A percentile compares a stretch with the other conserved stretches of the same genome.
These are phyloP conservation scores for Rhypophila decipiens DNA, from an alignment of 495 filamentous ascomycete genomes.

Conservation along the genomic window DNA sequence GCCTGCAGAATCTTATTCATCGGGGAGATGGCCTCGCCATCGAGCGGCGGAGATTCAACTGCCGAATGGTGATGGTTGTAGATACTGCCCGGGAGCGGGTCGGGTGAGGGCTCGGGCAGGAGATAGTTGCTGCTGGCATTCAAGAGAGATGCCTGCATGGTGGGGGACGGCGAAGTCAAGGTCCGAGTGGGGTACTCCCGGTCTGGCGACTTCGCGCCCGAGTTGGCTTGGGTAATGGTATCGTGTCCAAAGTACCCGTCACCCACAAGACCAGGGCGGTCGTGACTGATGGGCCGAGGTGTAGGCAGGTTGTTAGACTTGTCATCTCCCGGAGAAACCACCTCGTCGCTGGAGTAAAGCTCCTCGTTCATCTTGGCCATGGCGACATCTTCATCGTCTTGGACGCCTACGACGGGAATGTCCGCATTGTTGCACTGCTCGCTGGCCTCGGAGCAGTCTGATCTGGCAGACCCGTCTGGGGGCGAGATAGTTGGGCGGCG, in stretches of 20 bases:
- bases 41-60: no score
- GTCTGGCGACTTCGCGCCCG: not conserved
- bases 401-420: slow-evolving; percentile 19
- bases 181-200: no score
- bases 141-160: not conserved
- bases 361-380: not conserved
- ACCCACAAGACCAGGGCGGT: not conserved
- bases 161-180: no score
- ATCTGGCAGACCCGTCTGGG: not conserved
- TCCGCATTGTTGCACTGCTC: slow-evolving; percentile 23
- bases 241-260: slow-evolving; percentile 7
- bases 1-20: slow-evolving; percentile 11
- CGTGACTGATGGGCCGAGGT: slow-evolving; percentile 13
- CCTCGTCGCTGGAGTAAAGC: not conserved
- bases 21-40: not conserved
- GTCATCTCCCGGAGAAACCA: not conserved
- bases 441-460: slow-evolving; percentile 25
- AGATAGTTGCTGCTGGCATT: no score
- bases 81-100: no score
- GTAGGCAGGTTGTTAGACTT: slow-evolving; percentile 18
- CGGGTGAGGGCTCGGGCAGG: not conserved
- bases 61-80: no score
- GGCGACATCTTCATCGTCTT: slow-evolving; percentile 5
- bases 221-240: not conserved
- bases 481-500: slow-evolving; percentile 10